phyloP scores from a whole-genome alignment of 306 rosid species.

The Glycine soja region DNA sequence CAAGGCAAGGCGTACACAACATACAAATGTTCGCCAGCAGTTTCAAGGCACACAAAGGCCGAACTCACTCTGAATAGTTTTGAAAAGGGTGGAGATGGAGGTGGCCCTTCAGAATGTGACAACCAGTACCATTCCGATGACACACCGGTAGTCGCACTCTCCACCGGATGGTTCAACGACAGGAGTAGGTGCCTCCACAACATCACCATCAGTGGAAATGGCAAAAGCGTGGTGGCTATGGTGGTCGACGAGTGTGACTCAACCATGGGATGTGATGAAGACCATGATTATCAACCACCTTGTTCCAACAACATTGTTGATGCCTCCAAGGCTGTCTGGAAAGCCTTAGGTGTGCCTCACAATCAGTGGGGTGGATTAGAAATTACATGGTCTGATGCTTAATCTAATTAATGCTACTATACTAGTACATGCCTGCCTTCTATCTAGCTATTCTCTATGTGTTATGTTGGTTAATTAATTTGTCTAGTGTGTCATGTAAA shows the following conservation, averaged over 20 bases:
- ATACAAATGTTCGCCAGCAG: neutral
- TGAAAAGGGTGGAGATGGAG: constrained; percentile 17
- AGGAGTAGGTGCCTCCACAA: neutral
- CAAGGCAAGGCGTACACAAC: neutral
- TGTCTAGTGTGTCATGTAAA: too few species aligned
- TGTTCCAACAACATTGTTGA: neutral
- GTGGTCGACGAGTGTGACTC: neutral
- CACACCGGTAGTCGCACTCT: neutral
- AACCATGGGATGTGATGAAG: neutral
- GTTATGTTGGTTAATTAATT: too few species aligned
- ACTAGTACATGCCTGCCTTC: too few species aligned
- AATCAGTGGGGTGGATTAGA: neutral
- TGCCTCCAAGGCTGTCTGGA: neutral
- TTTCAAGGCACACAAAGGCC: neutral
- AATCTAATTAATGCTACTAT: too few species aligned
- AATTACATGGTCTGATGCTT: neutral
- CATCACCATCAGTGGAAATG: neutral
- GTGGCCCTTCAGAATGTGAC: constrained; percentile 3
- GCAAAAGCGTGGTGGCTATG: neutral
- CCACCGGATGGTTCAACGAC: neutral
- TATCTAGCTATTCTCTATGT: too few species aligned
- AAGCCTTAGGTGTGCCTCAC: neutral
- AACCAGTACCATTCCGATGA: neutral
- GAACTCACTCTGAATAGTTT: neutral
- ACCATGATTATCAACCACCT: neutral